Percentiles rank a stretch among this genome's conserved stretches.
Evolutionary conservation across 352 stramenopile genomes (phyloP).

Genomic region (Pythium guiyangense): DNA sequence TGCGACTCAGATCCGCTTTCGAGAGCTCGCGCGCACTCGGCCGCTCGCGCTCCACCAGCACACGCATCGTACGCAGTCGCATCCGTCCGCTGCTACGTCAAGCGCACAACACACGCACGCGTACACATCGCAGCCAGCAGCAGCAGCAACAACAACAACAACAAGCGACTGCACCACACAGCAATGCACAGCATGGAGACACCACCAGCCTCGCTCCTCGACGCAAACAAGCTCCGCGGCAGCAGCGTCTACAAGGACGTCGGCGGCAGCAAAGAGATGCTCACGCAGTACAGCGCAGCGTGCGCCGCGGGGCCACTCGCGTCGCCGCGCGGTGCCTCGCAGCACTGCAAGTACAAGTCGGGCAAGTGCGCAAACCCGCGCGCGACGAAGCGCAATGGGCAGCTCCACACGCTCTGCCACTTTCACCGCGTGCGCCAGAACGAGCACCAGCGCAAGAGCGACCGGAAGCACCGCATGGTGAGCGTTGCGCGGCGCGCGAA

Average conservation of each 20-base stretch:
- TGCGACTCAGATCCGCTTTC: too few species aligned
- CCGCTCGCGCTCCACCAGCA: too few species aligned
- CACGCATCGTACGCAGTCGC: too few species aligned
- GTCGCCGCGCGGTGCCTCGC: background rate
- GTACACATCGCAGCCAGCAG: too few species aligned
- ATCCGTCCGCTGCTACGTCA: too few species aligned
- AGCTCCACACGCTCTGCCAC: constrained; percentile 81
- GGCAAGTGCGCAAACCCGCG: constrained; percentile 80
- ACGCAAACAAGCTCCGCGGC: constrained; percentile 14
- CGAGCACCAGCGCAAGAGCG: constrained; percentile 83
- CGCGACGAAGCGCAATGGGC: constrained; percentile 80
- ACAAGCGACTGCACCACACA: constrained; percentile 40
- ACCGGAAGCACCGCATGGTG: constrained; percentile 84
- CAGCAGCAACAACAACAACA: too few species aligned
- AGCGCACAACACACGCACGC: too few species aligned
- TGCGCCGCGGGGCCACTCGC: too few species aligned
- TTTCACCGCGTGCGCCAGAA: constrained; percentile 84
- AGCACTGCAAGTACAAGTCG: constrained; percentile 45
- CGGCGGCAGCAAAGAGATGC: too few species aligned
- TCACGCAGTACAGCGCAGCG: too few species aligned
- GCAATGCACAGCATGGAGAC: constrained; percentile 78
- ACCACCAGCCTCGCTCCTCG: constrained; percentile 38
- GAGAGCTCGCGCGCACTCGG: too few species aligned
- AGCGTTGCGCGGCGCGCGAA: constrained; percentile 70
- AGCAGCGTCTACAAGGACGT: too few species aligned